A percentile compares a stretch with the other conserved stretches of the same genome.
Evolutionary conservation across 305 asterid genomes (phyloP).

Genomic region (Plantago coronopus): DNA sequence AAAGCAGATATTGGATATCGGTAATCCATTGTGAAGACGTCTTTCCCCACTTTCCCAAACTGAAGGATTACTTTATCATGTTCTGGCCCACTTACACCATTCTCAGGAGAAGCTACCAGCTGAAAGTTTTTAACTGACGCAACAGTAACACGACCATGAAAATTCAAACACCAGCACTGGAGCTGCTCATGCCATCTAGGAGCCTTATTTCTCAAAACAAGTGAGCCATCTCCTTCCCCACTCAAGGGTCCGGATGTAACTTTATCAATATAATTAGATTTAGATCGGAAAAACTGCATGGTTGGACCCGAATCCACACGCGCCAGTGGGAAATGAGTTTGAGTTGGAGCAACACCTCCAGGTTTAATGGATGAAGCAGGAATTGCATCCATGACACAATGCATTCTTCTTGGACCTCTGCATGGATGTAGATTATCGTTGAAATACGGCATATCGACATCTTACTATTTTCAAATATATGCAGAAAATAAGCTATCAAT

Average conservation of each 20-base stretch:
- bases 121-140: slow-evolving; percentile 94
- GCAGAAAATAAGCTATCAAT: too few species aligned
- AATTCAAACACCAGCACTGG: slow-evolving; percentile 96
- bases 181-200: slow-evolving; percentile 97
- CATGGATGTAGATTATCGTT: slow-evolving; percentile 4
- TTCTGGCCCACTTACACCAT: slow-evolving; percentile 53
- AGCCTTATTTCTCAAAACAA: slow-evolving; percentile 67
- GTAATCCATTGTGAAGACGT: slow-evolving; percentile 86
- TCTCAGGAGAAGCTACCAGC: slow-evolving; percentile 78
- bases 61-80: slow-evolving; percentile 74
- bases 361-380: slow-evolving; percentile 70
- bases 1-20: slow-evolving; percentile 80
- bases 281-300: slow-evolving; percentile 45
- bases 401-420: slow-evolving; percentile 96
- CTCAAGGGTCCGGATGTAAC: slow-evolving; percentile 35
- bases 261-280: slow-evolving; percentile 41
- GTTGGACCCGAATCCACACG: slow-evolving; percentile 45
- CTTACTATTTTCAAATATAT: neutral
- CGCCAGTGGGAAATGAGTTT: slow-evolving; percentile 44
- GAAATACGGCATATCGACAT: neutral
- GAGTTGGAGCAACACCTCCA: slow-evolving; percentile 69
- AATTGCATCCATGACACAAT: slow-evolving; percentile 63
- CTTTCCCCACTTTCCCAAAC: slow-evolving; percentile 92
- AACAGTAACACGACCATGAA: slow-evolving; percentile 85
- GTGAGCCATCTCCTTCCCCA: slow-evolving; percentile 37